Evolutionary conservation across 108 stramenopile genomes (phyloP).

Genomic region (Aurantiochytrium sp.): DNA sequence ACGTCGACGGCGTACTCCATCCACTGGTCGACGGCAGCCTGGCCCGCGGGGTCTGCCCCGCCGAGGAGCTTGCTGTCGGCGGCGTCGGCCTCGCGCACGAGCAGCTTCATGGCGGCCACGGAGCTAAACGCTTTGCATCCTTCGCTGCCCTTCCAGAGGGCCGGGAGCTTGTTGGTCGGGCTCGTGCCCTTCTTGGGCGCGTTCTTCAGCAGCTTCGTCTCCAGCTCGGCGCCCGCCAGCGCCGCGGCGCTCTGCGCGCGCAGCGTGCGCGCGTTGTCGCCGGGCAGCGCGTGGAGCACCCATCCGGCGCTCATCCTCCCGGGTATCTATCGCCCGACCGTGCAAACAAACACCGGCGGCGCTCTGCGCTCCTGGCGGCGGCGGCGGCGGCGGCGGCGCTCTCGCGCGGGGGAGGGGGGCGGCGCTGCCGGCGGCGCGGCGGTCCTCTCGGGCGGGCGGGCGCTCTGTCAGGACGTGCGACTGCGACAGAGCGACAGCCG

Average conservation of each 20-base stretch:
- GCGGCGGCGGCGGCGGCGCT: too few relatives aligned
- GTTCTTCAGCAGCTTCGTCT: background rate
- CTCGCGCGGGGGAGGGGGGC: too few relatives aligned
- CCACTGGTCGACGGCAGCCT: slow-evolving; percentile 53
- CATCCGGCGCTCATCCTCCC: too few relatives aligned
- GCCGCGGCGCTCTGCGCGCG: background rate
- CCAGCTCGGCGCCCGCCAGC: background rate
- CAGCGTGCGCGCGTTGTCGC: background rate
- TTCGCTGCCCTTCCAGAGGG: background rate
- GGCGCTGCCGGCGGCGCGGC: too few relatives aligned
- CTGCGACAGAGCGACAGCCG: too few relatives aligned
- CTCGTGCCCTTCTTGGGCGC: background rate
- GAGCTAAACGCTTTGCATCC: background rate
- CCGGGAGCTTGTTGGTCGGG: background rate
- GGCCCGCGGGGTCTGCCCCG: slow-evolving; percentile 34
- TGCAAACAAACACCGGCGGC: too few relatives aligned
- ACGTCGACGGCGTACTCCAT: slow-evolving; percentile 45
- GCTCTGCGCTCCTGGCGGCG: too few relatives aligned
- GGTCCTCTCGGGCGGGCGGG: too few relatives aligned
- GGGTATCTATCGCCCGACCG: too few relatives aligned
- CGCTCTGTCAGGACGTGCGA: too few relatives aligned
- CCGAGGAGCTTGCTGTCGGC: background rate
- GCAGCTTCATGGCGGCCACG: background rate
- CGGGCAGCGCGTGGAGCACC: background rate
- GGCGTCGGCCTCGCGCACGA: background rate